Conservation (phyloP, 1,284 basidiomycete genomes). For the Cutaneotrichosporon dermatis region DNA sequence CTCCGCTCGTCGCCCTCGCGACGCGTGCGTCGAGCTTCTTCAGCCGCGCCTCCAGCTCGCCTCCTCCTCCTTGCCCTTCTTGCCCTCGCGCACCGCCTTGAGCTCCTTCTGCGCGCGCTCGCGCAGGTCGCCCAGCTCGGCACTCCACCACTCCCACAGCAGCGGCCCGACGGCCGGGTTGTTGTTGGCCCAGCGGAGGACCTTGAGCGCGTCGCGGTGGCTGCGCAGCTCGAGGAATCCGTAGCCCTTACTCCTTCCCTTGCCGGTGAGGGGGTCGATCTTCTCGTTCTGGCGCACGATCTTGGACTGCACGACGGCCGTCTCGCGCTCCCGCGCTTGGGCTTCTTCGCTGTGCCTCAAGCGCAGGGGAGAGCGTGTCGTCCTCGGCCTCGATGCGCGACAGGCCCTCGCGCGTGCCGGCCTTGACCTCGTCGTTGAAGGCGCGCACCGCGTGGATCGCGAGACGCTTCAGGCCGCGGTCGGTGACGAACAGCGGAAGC, state of each 20-base stretch:
- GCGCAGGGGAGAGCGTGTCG: slow-evolving; percentile 44
- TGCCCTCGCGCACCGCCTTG: slow-evolving; percentile 6
- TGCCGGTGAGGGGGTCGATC: slow-evolving; percentile 77
- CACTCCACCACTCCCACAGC: slow-evolving; percentile 75
- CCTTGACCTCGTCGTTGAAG: slow-evolving; percentile 76
- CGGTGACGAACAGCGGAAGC: slow-evolving; percentile 82
- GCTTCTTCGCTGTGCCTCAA: slow-evolving; percentile 45
- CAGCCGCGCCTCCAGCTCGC: slow-evolving; percentile 51
- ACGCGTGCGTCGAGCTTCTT: slow-evolving; percentile 44
- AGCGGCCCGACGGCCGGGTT: slow-evolving; percentile 63
- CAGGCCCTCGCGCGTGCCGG: slow-evolving; percentile 60
- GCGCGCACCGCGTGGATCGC: slow-evolving; percentile 72
- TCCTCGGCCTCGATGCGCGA: slow-evolving; percentile 67
- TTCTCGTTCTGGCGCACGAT: slow-evolving; percentile 76
- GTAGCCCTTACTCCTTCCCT: slow-evolving; percentile 85
- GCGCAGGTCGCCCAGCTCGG: slow-evolving; percentile 67
- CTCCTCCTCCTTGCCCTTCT: slow-evolving; percentile 35
- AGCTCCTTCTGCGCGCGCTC: slow-evolving; percentile 55
- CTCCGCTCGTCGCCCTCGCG: slow-evolving; percentile 37
- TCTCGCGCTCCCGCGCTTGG: slow-evolving; percentile 55
- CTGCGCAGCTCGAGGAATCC: slow-evolving; percentile 88
- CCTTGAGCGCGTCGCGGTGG: slow-evolving; percentile 84
- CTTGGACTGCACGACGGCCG: slow-evolving; percentile 73
- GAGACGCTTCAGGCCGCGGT: slow-evolving; percentile 81
- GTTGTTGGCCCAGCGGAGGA: slow-evolving; percentile 91